phyloP scores from a whole-genome alignment of 2,329 filamentous ascomycete genomes.

The Alternaria sp. region DNA sequence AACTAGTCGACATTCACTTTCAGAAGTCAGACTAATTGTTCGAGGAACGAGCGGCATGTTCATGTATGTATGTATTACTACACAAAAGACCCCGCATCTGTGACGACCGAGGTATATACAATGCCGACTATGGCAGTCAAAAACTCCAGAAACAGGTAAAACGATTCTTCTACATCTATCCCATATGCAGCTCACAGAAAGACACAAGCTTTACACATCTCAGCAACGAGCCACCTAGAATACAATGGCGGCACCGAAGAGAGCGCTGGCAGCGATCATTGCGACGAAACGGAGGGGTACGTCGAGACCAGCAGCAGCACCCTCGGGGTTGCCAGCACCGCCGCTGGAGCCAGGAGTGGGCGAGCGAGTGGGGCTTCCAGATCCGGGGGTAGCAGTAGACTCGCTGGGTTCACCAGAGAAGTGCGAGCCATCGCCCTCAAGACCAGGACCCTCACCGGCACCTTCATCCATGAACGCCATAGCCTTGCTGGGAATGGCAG shows the following conservation, averaged over 20 bases:
- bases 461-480: slow-evolving; percentile 63
- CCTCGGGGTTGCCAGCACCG: slow-evolving; percentile 8
- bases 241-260: slow-evolving; percentile 41
- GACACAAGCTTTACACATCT: neutral
- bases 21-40: neutral
- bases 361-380: slow-evolving; percentile 35
- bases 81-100: slow-evolving; percentile 13
- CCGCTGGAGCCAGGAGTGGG: slow-evolving; percentile 17
- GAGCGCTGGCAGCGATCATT: slow-evolving; percentile 38
- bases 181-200: slow-evolving; percentile 2
- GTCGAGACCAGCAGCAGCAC: slow-evolving; percentile 31
- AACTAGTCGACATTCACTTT: neutral
- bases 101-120: slow-evolving; percentile 13
- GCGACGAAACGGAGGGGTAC: slow-evolving; percentile 40
- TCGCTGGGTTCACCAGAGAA: slow-evolving; percentile 39
- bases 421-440: slow-evolving; percentile 56
- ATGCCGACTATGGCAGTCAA: slow-evolving; percentile 2
- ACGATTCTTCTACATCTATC: slow-evolving; percentile 8
- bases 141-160: slow-evolving; percentile 10
- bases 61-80: slow-evolving; percentile 14
- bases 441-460: slow-evolving; percentile 64
- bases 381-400: slow-evolving; percentile 36
- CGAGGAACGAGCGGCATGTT: neutral
- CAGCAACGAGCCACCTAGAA: slow-evolving; percentile 28
- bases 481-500: slow-evolving; percentile 63